Evolutionary conservation across 768 basidiomycete species (phyloP), one percentile per base, ranked within the genome.

Genomic region (Sarcodon aspratus): DNA sequence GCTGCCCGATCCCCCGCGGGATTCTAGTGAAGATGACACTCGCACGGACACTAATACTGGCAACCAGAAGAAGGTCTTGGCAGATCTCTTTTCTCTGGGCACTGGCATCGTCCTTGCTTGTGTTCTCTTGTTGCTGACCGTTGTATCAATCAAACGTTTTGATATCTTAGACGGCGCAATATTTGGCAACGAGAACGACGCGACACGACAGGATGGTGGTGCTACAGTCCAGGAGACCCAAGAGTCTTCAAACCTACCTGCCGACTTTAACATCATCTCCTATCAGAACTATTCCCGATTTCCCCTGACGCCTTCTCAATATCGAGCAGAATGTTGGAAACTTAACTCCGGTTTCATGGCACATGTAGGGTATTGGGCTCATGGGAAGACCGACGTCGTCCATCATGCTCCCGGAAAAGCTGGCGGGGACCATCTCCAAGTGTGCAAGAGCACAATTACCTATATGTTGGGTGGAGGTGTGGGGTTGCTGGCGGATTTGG

Each of bases 391-490:
- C 38, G 69, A 71, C 36, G 64, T 65, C 11, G 33, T 52, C 3
- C 64, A 67, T 46, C 59, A 59, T 36, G 58, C 61, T 49, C 50
- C 59, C 44, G 54, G 53, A n/a, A 48, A 56, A 10, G 37, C 55
- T 8, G 63, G 61, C 44, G 60, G 55, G 33, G 50, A 53, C 36
- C 47, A 27, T 5, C 57, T 54, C 12, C 49, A 44, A n/a, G 52
- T 60, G 9, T 85, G 83, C 63, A 64, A 60, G n/a, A 79, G 72
- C 51, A 80, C 79, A 0, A 75, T 85, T 54, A 85, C 82, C 2
- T 86, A 86, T 56, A 72, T 82, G 74, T 63, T 85, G 44, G 80
- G 80, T 55, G 82, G 82, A 3, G 64, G 71, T 45, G 78, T 80
- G 10, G 84, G 82, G 32, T 64, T 86, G n/a, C 59, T 74, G 17